Evolutionary conservation across 139 green algal species (phyloP).

Genomic region (Zygnema circumcarinatum): DNA sequence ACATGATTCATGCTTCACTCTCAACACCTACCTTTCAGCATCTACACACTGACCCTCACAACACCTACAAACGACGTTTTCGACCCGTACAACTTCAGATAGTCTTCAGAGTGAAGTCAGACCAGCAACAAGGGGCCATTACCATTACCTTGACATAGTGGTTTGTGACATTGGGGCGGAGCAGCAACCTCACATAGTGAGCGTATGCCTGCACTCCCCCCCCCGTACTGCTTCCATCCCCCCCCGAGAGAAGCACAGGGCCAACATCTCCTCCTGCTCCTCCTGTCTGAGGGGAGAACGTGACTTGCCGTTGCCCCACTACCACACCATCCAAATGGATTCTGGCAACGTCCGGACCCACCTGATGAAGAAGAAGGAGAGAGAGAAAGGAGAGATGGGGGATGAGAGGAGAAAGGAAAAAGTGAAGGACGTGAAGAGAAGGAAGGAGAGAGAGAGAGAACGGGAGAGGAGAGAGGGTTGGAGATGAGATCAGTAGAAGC

Average conservation of each 20-base stretch:
- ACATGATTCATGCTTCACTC: too few relatives aligned
- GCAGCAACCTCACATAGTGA: conserved; percentile 22
- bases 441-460: not conserved
- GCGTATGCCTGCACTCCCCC: conserved; percentile 4
- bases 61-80: too few relatives aligned
- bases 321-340: conserved; percentile 11
- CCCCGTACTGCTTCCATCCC: not conserved
- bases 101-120: too few relatives aligned
- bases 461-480: not conserved
- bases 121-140: too few relatives aligned
- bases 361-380: not conserved
- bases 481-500: not conserved
- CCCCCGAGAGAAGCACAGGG: conserved; percentile 21
- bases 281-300: not conserved
- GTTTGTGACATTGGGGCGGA: not conserved
- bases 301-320: not conserved
- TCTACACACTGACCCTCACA: too few relatives aligned
- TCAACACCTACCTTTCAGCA: too few relatives aligned
- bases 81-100: too few relatives aligned
- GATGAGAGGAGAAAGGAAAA: conserved; percentile 1
- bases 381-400: not conserved
- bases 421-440: not conserved
- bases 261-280: conserved; percentile 8
- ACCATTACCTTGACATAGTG: conserved; percentile 29
- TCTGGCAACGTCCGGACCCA: conserved; percentile 13